Base-by-base conservation (phyloP, 2,329 filamentous ascomycete species). In the Raffaelea ambrosiae region DNA sequence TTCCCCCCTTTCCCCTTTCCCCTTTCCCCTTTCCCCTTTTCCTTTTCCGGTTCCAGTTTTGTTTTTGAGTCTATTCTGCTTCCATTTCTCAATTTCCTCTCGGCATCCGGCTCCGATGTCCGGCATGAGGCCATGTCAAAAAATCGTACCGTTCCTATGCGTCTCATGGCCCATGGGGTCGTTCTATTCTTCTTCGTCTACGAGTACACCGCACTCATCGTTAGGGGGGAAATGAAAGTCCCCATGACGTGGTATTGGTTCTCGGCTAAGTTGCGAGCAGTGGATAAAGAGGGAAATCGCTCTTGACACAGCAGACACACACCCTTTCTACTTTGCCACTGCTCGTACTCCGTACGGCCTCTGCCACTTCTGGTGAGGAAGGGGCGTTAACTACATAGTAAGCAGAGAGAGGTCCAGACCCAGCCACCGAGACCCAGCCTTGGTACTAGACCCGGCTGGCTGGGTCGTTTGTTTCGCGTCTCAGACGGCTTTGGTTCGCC, bases 1-100 rank as follows among this genome's bases (percentile, higher is more conserved):
- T 40, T 23, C 22, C 43, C 18, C 18, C 19, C 35, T 42, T 21
- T 22, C 20, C 11, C 40, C 16, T 20, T 39, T 43, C 26, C 35
- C 22, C n/a, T 13, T 41, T 41, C 22, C 9, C 41, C 26, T 13
- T 29, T 74, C 64, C 73, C 69, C 73, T 73, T 73, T 68, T 70
- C 64, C 60, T 65, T 18, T 36, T 4, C 7, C 29, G 5, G 18
- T 18, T 13, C 10, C 40, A 11, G 5, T 5, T 18, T 31, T 26
- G 5, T 44, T n/a, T 10, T 18, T 44, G 43, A 31, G 20, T 19
- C 10, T 19, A 22, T 13, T 29, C 13, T 29, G 26, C 13, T 29
- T n/a, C n/a, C n/a, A n/a, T n/a, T n/a, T n/a, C n/a, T n/a, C n/a
- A n/a, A n/a, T n/a, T n/a, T n/a, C n/a, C n/a, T n/a, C n/a, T n/a